Percentiles rank a stretch among this genome's conserved stretches.
Evolutionary conservation across 2,329 filamentous ascomycete species (phyloP).

Genomic region (Alternaria longipes): DNA sequence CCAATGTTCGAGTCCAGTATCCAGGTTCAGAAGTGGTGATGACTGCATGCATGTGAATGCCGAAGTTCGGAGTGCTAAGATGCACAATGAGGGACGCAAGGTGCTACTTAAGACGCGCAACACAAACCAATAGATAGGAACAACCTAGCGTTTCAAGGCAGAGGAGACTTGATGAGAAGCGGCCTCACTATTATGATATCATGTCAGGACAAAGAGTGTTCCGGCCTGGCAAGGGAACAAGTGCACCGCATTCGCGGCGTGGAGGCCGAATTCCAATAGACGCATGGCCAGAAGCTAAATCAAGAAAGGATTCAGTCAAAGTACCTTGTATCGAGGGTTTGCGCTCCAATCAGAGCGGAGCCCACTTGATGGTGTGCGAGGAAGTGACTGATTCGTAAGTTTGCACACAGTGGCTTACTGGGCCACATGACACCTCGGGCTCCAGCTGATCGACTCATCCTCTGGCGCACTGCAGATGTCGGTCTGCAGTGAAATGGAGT

Average conservation of each 20-base stretch:
- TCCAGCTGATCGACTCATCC: slow-evolving; percentile 50
- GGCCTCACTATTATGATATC: slow-evolving; percentile 42
- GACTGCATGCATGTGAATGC: slow-evolving; percentile 34
- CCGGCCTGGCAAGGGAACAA: slow-evolving; percentile 32
- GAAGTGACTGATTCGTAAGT: slow-evolving; percentile 49
- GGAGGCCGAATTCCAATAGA: slow-evolving; percentile 44
- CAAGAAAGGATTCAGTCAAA: slow-evolving; percentile 47
- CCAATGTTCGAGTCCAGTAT: slow-evolving; percentile 26
- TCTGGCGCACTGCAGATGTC: slow-evolving; percentile 38
- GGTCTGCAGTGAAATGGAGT: slow-evolving; percentile 29
- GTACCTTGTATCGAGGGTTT: slow-evolving; percentile 44
- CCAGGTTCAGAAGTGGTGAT: slow-evolving; percentile 20
- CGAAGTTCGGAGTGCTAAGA: slow-evolving; percentile 41
- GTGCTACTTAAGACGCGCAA: slow-evolving; percentile 41
- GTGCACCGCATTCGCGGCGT: slow-evolving; percentile 40
- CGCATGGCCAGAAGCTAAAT: slow-evolving; percentile 50
- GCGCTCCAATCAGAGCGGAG: slow-evolving; percentile 43
- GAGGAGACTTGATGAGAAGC: slow-evolving; percentile 29
- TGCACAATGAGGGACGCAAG: slow-evolving; percentile 37
- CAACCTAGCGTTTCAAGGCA: slow-evolving; percentile 38
- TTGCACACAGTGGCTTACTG: slow-evolving; percentile 48
- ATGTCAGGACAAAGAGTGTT: slow-evolving; percentile 39
- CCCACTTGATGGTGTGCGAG: slow-evolving; percentile 48
- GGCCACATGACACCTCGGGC: slow-evolving; percentile 47
- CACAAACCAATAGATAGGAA: slow-evolving; percentile 32